A percentile compares a stretch with the other conserved stretches of the same genome.
Conservation (phyloP, 2,329 filamentous ascomycete species). For the Pseudogymnoascus sp. region DNA sequence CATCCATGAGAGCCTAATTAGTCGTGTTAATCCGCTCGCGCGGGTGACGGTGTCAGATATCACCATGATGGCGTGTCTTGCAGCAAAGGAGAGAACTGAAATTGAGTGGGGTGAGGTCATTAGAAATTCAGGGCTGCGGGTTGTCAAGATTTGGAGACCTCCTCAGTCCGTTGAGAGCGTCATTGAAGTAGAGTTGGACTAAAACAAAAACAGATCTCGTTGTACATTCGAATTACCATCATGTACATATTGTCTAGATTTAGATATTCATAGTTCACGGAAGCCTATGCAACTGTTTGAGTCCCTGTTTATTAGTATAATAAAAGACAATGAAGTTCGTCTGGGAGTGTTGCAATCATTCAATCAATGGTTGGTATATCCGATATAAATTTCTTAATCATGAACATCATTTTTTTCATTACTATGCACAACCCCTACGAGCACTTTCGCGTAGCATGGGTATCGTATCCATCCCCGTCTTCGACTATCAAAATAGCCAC, state of each 20-base stretch:
- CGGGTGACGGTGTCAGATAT: slow-evolving; percentile 31
- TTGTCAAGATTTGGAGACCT: slow-evolving; percentile 2
- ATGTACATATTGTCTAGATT: neutral
- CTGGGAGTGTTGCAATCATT: too few relatives aligned
- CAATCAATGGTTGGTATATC: neutral
- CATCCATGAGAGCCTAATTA: slow-evolving; percentile 33
- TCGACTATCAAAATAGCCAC: too few relatives aligned
- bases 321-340: too few relatives aligned
- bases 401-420: neutral
- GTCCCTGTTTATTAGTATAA: too few relatives aligned
- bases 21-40: slow-evolving; percentile 24
- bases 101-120: slow-evolving; percentile 23
- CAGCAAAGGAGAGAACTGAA: slow-evolving; percentile 29
- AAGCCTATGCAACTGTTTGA: too few relatives aligned
- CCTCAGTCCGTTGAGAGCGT: slow-evolving; percentile 1
- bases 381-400: neutral
- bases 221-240: neutral
- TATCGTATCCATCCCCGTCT: neutral
- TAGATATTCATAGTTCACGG: too few relatives aligned
- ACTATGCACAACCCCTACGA: neutral
- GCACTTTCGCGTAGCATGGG: neutral
- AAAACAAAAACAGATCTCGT: neutral
- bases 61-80: slow-evolving; percentile 30
- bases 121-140: neutral
- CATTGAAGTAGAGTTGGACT: neutral